phyloP scores from a whole-genome alignment of 177 flowering plant genomes.

The Vitis hybrid region DNA sequence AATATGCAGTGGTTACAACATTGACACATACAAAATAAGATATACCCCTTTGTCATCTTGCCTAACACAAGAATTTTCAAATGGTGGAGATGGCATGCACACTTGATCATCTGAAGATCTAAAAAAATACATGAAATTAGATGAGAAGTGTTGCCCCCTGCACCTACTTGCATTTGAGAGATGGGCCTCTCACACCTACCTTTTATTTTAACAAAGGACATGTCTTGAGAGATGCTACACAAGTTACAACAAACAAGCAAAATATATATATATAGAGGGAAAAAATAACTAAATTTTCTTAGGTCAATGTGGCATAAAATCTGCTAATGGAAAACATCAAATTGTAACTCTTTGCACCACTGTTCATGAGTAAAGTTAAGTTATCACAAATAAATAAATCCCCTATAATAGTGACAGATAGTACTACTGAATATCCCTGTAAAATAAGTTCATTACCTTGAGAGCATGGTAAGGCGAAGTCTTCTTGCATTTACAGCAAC shows the following conservation, averaged over 20 bases:
- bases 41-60: too few relatives aligned
- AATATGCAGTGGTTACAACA: background rate
- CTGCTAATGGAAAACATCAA: background rate
- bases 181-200: background rate
- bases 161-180: too few relatives aligned
- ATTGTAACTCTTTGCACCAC: background rate
- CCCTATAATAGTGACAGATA: too few relatives aligned
- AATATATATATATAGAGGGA: background rate
- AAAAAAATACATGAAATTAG: background rate
- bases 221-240: background rate
- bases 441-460: conserved; percentile 45
- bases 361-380: background rate
- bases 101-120: background rate
- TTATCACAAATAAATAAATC: too few relatives aligned
- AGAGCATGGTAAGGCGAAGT: conserved; percentile 85
- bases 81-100: too few relatives aligned
- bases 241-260: background rate
- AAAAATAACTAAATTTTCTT: too few relatives aligned
- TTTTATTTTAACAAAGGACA: too few relatives aligned
- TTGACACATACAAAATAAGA: background rate
- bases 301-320: too few relatives aligned
- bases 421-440: too few relatives aligned
- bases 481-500: conserved; percentile 73
- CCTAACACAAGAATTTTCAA: too few relatives aligned
- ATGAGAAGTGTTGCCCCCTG: background rate